Base-by-base conservation (phyloP, 2,329 filamentous ascomycete species). In the Tolypocladium capitatum region DNA sequence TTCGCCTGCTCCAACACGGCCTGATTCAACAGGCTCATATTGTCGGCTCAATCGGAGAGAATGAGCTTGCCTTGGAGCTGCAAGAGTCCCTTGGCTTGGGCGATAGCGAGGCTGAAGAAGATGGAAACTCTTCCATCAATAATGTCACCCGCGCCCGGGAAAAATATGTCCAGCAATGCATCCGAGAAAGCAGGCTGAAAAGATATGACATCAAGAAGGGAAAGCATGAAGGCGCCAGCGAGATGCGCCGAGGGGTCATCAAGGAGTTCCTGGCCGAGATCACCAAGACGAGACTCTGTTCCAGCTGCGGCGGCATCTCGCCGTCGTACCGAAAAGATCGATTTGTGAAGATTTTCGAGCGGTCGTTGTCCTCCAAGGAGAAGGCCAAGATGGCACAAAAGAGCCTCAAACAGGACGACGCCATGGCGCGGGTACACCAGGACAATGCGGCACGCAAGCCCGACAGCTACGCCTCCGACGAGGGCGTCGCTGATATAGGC, bases 301-400 rank as follows among this genome's bases (percentile, higher is more conserved):
- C 71, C 42, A 73, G 68, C 48, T 83, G 78, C 55, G 68, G 71
- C 45, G 85, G 84, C 28, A 79, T 92, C 51, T 90, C 85, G 14
- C 90, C 89, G 11, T 73, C 74, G 2, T 97, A 87, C 66, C 82
- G 91, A 56, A 96, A 94, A 63, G 91, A 98, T 59, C 78, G 84
- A 40, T 92, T 81, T 58, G 84, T 90, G 60, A 98, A 97, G 66
- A 89, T 98, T 47, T 98, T 97, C 65, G 83, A 91, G 61, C 92
- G 86, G 60, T 73, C 84, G 2, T 69, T 96, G 48, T 78, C 75
- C 43, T 67, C 75, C 43, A 94, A 94, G 63, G 81, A 92, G 33
- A 80, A 81, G 61, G 76, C 80, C 38, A 81, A 83, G 52, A 94
- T 94, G 84, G 75, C 81, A 3, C 80, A 85, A 51, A 71, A 70